Evolutionary conservation across 2,329 filamentous ascomycete species (phyloP).

Genomic region (Arthrinium puccinioides): DNA sequence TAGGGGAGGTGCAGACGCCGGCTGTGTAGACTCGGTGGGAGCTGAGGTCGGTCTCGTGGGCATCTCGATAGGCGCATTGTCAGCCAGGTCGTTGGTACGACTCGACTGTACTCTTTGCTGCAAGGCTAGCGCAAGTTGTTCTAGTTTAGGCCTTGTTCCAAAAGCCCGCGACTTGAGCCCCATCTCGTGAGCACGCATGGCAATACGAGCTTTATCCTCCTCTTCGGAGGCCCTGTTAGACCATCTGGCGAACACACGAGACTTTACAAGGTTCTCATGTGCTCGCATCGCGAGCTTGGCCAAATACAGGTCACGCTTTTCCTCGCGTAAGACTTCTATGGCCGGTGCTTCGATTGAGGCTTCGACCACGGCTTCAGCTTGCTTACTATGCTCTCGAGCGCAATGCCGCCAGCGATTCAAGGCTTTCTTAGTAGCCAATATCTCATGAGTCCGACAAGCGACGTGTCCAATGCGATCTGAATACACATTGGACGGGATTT

Average conservation of each 20-base stretch:
- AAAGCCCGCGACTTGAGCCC: conserved; percentile 21
- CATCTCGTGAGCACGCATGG: conserved; percentile 19
- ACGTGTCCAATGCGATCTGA: conserved; percentile 22
- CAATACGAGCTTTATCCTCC: conserved; percentile 17
- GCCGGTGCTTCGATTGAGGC: not conserved
- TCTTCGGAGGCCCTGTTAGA: conserved; percentile 22
- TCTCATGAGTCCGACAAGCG: conserved; percentile 18
- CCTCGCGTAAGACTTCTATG: conserved; percentile 8
- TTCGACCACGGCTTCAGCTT: conserved; percentile 5
- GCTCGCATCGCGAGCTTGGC: conserved; percentile 19
- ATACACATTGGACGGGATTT: conserved; percentile 17
- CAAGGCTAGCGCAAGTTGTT: conserved; percentile 1
- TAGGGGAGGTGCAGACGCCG: too few relatives aligned
- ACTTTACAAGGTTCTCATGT: conserved; percentile 19
- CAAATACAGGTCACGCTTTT: conserved; percentile 6
- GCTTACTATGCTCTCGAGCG: too few relatives aligned
- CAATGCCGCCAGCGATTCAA: conserved; percentile 17
- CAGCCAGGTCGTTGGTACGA: not conserved
- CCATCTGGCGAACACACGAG: conserved; percentile 21
- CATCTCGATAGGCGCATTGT: not conserved
- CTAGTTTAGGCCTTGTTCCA: conserved; percentile 9
- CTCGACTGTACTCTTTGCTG: conserved; percentile 1
- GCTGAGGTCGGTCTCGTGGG: not conserved
- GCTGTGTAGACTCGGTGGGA: not conserved
- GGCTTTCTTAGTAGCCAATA: conserved; percentile 15